Percentiles rank a stretch among this genome's conserved stretches.
Conservation (phyloP, 2,329 filamentous ascomycete species). For the Coleophoma crateriformis region DNA sequence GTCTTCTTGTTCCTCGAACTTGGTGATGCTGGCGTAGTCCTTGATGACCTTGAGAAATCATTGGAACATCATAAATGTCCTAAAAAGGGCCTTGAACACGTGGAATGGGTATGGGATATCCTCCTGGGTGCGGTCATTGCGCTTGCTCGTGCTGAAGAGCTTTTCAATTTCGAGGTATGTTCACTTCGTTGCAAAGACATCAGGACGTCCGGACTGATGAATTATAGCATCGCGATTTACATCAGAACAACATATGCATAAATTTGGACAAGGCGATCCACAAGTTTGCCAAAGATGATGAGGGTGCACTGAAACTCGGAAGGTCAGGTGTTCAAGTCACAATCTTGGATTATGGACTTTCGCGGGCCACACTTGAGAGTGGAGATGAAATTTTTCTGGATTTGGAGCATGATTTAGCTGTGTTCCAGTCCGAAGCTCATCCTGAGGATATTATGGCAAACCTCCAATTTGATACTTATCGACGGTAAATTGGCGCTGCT, state of each 20-base stretch:
- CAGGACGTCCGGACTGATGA: not conserved
- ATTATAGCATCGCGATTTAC: slow-evolving; percentile 55
- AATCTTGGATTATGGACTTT: slow-evolving; percentile 61
- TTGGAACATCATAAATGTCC: not conserved
- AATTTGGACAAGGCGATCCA: not conserved
- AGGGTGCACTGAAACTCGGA: slow-evolving; percentile 39
- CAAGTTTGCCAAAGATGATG: slow-evolving; percentile 1
- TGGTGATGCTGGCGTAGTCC: slow-evolving; percentile 53
- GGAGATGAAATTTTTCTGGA: slow-evolving; percentile 45
- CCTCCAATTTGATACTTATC: slow-evolving; percentile 54
- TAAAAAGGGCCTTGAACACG: slow-evolving; percentile 28
- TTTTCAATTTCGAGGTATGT: slow-evolving; percentile 51
- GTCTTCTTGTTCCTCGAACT: slow-evolving; percentile 57
- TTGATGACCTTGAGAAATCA: slow-evolving; percentile 47
- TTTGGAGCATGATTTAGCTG: slow-evolving; percentile 51
- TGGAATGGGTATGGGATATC: slow-evolving; percentile 56
- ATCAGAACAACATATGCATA: slow-evolving; percentile 61
- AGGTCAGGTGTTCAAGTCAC: slow-evolving; percentile 58
- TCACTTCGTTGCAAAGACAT: not conserved
- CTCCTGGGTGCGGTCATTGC: slow-evolving; percentile 56
- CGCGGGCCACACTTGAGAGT: slow-evolving; percentile 44
- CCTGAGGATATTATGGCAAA: slow-evolving; percentile 2
- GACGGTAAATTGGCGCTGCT: slow-evolving; percentile 39
- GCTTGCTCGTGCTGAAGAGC: slow-evolving; percentile 51
- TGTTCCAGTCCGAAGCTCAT: slow-evolving; percentile 57